phyloP scores from a whole-genome alignment of 495 filamentous ascomycete species.

The Choiromyces venosus region DNA sequence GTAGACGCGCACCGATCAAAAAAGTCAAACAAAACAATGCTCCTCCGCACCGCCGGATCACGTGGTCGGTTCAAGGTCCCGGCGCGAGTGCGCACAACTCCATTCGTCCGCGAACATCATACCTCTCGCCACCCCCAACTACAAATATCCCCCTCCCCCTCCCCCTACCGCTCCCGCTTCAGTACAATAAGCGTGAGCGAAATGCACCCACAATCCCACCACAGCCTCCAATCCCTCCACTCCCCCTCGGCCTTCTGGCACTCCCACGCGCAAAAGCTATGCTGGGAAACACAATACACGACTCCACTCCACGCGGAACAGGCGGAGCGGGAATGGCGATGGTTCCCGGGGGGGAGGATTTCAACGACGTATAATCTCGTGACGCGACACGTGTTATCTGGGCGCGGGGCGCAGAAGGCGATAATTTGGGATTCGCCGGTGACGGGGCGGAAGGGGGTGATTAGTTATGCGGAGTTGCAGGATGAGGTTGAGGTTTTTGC shows the following conservation, averaged over 20 bases:
- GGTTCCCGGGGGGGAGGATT: constrained; percentile 86
- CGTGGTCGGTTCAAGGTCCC: not conserved
- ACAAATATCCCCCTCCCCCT: constrained; percentile 51
- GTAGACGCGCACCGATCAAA: too few relatives aligned
- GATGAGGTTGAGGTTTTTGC: constrained; percentile 80
- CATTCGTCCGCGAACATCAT: not conserved
- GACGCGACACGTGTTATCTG: constrained; percentile 74
- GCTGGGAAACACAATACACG: constrained; percentile 57
- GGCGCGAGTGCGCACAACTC: not conserved
- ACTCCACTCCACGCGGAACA: constrained; percentile 21
- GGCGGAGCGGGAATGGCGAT: constrained; percentile 68
- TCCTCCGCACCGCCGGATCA: not conserved
- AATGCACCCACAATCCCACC: too few relatives aligned
- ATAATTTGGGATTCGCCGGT: constrained; percentile 88
- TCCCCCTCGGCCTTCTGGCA: constrained; percentile 72
- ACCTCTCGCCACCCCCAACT: not conserved
- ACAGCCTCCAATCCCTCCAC: constrained; percentile 53
- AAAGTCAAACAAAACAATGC: not conserved
- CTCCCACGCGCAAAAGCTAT: constrained; percentile 63
- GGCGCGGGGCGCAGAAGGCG: constrained; percentile 64
- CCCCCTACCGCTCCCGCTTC: too few relatives aligned
- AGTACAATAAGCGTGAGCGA: too few relatives aligned
- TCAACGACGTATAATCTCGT: constrained; percentile 88
- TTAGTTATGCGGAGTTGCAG: constrained; percentile 68
- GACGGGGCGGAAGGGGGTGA: constrained; percentile 63